A percentile compares a stretch with the other conserved stretches of the same genome.
Evolutionary conservation across 2,329 filamentous ascomycete species (phyloP).

Genomic region (Dactylellina leptospora): DNA sequence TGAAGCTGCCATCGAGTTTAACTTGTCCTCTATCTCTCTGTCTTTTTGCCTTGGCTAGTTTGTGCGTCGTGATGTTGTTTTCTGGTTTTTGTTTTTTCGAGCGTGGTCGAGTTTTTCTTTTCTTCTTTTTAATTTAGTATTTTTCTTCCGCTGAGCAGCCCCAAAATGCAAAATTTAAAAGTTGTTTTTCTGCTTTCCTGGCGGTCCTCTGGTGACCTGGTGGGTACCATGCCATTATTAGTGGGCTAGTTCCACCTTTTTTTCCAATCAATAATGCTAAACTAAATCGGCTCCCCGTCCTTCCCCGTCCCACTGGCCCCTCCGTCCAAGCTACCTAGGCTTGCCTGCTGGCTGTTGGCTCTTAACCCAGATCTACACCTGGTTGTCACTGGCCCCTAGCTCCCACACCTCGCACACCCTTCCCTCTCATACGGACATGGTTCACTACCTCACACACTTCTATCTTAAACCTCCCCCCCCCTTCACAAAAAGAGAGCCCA

Average conservation of each 20-base stretch:
- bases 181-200: conserved; percentile 32
- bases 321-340: conserved; percentile 20
- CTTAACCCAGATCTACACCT: conserved; percentile 38
- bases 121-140: conserved; percentile 33
- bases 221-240: conserved; percentile 45
- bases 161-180: conserved; percentile 44
- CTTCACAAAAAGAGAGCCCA: conserved; percentile 29
- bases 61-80: conserved; percentile 31
- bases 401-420: conserved; percentile 28
- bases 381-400: conserved; percentile 40
- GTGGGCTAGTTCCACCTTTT: conserved; percentile 45
- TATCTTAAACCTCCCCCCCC: conserved; percentile 36
- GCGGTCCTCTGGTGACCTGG: conserved; percentile 37
- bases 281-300: conserved; percentile 43
- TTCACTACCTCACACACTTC: conserved; percentile 46
- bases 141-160: conserved; percentile 45
- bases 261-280: conserved; percentile 50
- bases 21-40: conserved; percentile 16
- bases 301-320: conserved; percentile 26
- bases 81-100: conserved; percentile 15
- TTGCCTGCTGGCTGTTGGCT: conserved; percentile 38
- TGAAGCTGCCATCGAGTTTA: conserved; percentile 13
- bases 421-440: conserved; percentile 43
- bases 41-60: conserved; percentile 20
- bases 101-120: conserved; percentile 6